Conservation (phyloP, 371 early-diverging fungal species). For the Mortierella polycephala region DNA sequence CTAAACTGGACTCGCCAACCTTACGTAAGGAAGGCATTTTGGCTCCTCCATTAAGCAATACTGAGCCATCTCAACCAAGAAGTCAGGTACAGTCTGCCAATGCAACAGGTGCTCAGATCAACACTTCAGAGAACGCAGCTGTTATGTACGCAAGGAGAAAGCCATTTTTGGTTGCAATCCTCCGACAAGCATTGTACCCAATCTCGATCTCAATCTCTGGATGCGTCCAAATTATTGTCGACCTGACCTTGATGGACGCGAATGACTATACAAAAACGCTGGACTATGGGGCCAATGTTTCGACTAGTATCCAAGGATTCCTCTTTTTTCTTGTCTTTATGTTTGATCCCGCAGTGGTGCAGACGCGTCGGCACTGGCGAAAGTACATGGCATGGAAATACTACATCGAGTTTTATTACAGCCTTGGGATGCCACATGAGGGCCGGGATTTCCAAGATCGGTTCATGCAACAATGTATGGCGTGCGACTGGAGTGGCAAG, state of each 20-base stretch:
- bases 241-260: conserved; percentile 14
- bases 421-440: conserved; percentile 46
- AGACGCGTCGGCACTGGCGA: conserved; percentile 35
- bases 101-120: not conserved
- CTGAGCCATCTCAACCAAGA: no score
- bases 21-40: conserved; percentile 11
- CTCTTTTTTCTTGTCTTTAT: conserved; percentile 48
- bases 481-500: conserved; percentile 8
- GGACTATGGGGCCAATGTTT: conserved; percentile 22
- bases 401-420: conserved; percentile 49
- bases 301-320: conserved; percentile 47
- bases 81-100: not conserved
- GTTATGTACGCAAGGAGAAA: conserved; percentile 10
- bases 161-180: conserved; percentile 32
- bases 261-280: not conserved
- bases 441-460: conserved; percentile 35
- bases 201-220: conserved; percentile 44
- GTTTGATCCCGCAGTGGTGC: conserved; percentile 45
- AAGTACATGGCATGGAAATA: conserved; percentile 51
- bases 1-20: conserved; percentile 3
- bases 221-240: conserved; percentile 45
- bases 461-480: conserved; percentile 32
- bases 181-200: conserved; percentile 51
- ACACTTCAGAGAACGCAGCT: not conserved
- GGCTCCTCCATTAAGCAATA: not conserved